Evolutionary conservation across 2,329 filamentous ascomycete species (phyloP), one percentile per base, ranked within the genome.

Genomic region (Periconia macrospinosa): DNA sequence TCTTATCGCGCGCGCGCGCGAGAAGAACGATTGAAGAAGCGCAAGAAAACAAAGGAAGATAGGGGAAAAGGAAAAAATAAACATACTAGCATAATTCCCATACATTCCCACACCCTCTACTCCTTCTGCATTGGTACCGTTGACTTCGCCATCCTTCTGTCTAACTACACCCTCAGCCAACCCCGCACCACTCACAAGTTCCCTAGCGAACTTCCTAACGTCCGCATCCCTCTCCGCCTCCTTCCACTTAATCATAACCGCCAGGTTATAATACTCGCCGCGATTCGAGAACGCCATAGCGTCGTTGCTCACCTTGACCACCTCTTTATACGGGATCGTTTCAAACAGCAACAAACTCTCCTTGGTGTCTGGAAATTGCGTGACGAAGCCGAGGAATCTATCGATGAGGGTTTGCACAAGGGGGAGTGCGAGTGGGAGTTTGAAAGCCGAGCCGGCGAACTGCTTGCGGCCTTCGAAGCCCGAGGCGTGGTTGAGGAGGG

Each of bases 381-480:
- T 3, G 33, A 75, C 55, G 35, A 73, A 70, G 1, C 52, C 58
- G 7, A 56, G 50, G 27, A 70, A 70, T 15, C 72, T 65, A 1
- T 61, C 53, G 19, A 68, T 57, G 15, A 73, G 47, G 6, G 50
- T 43, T 30, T 59, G 46, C 3, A 71, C 67, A 20, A 72, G 68
- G 0, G 20, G 41, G 0, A 59, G 27, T 18, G 59, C 51, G 1
- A 76, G 50, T 0, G 75, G 75, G 2, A 69, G 42, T 23, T 69
- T 69, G 55, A 73, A 73, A 2, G 68, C 69, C 0, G 67, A 69
- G 15, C 72, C 73, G 49, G 70, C 71, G 52, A 75, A 74, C 14
- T 63, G 65, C 54, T 73, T 74, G 33, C 75, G 64, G 7, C 72
- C 74, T 1, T 76, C 77, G 45, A 67, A 70, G 15, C 55, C 58